Evolutionary conservation across 1,284 basidiomycete genomes (phyloP), one percentile per base, ranked within the genome.

Genomic region (Trichosporon inkin): DNA sequence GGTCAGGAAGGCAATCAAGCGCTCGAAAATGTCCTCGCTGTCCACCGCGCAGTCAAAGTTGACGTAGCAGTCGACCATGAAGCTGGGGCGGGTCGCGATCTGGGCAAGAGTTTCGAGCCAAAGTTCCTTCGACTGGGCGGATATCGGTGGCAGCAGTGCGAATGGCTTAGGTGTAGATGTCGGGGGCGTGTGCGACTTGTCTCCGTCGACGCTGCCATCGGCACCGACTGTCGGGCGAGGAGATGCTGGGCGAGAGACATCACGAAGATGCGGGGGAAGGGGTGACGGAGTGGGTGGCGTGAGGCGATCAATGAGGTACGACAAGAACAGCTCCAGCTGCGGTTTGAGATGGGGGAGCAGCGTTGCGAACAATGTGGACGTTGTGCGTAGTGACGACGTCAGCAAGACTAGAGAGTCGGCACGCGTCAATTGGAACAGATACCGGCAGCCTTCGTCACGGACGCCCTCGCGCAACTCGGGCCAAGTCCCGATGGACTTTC

Each of bases 41-140:
- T 98, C 94, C 64, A 90, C 86, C 70, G 97, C 90, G 74, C 93
- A 98, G 75, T 99, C 96, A 77, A 96, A 99, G 77, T 99, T 99
- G 61, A 87, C 84, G 81, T 92, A 99, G 10, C 98, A 81, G 72
- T 97, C 92, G 49, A 96, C 91, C 88, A 97, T 92, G 78, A 95
- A 94, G 53, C 74, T 78, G 13, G 71, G 70, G 68, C 88, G 84
- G 6, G 87, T 82, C 32, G 88, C 87, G 53, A 97, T 85, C 62
- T 92, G 87, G 54, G 84, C 84, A 32, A 99, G 79, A 1, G 89
- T 89, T 77, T 98, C 96, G 61, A 99, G 81, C 71, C 97, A 86
- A 60, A 99, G 80, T 71, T 96, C 91, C 47, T 92, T 85, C 7
- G 87, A 90, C 78, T 96, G 92, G 28, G 89, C 90, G 34, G 85